phyloP scores from a whole-genome alignment of 306 rosid species.

The Lathyrus tuberosus region DNA sequence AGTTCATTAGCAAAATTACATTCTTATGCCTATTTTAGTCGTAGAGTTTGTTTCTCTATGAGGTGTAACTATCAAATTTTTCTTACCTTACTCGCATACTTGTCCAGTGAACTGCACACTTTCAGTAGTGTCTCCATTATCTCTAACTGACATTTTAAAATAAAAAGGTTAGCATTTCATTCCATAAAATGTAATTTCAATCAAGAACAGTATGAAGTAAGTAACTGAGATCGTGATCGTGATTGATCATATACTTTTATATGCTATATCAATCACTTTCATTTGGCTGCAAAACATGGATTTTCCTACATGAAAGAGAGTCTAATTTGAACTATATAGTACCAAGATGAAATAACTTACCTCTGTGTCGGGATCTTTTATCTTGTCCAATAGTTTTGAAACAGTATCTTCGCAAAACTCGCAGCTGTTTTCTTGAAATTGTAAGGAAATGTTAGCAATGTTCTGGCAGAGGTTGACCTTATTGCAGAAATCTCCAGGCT shows the following conservation, averaged over 20 bases:
- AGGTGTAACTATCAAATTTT: slow-evolving; percentile 13
- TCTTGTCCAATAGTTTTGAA: slow-evolving; percentile 59
- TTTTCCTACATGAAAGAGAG: slow-evolving; percentile 26
- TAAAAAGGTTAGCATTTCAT: slow-evolving; percentile 34
- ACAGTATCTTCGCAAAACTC: slow-evolving; percentile 67
- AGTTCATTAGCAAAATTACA: slow-evolving; percentile 1
- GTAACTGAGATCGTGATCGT: background rate
- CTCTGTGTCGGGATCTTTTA: slow-evolving; percentile 81
- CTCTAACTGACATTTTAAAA: slow-evolving; percentile 57
- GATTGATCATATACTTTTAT: background rate
- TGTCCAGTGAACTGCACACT: slow-evolving; percentile 67
- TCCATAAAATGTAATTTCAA: slow-evolving; percentile 18
- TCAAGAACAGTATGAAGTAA: background rate
- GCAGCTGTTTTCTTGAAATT: slow-evolving; percentile 68
- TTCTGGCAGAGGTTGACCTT: slow-evolving; percentile 66
- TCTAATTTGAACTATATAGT: background rate
- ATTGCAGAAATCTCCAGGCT: slow-evolving; percentile 69
- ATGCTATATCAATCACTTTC: background rate
- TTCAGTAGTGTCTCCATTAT: slow-evolving; percentile 72
- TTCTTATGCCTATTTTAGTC: background rate
- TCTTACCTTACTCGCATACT: slow-evolving; percentile 63
- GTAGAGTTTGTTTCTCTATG: slow-evolving; percentile 26
- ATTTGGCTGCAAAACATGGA: slow-evolving; percentile 2
- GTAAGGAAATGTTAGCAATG: slow-evolving; percentile 50
- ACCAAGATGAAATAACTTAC: slow-evolving; percentile 45